Evolutionary conservation across 2,329 filamentous ascomycete genomes (phyloP).

Genomic region (Neofusicoccum cordaticola): DNA sequence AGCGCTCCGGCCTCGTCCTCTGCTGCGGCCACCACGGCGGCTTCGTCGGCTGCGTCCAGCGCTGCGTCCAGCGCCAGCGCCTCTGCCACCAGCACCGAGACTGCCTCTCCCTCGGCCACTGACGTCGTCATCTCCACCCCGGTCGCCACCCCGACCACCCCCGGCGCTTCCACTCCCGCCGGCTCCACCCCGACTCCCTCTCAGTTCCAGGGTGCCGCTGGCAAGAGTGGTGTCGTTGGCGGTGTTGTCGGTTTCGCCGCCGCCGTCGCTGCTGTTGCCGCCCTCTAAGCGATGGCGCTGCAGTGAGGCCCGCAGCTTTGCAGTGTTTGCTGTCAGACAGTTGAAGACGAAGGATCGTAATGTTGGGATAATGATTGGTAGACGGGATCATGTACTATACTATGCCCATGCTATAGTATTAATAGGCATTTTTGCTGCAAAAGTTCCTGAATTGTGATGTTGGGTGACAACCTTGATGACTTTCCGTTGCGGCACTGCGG

Average conservation of each 20-base stretch:
- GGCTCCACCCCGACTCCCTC: conserved; percentile 21
- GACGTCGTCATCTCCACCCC: conserved; percentile 17
- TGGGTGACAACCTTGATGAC: no score
- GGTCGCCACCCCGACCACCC: conserved; percentile 16
- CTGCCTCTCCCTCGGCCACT: conserved; percentile 1
- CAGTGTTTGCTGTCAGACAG: neutral
- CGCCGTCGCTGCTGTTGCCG: conserved; percentile 5
- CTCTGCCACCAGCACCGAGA: neutral
- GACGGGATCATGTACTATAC: neutral
- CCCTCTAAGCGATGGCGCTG: neutral
- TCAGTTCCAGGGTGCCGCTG: conserved; percentile 35
- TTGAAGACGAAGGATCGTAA: neutral
- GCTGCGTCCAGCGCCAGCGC: neutral
- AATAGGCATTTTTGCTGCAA: conserved; percentile 10
- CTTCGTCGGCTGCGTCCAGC: conserved; percentile 15
- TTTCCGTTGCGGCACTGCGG: no score
- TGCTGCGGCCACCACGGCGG: conserved; percentile 6
- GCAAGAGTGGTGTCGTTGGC: conserved; percentile 12
- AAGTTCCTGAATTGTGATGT: neutral
- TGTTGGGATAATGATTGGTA: neutral
- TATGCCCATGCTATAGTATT: neutral
- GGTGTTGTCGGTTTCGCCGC: conserved; percentile 6
- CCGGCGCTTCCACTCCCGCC: conserved; percentile 5
- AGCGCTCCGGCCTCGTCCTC: neutral
- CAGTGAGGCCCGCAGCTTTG: no score